phyloP scores from a whole-genome alignment of 495 filamentous ascomycete genomes.

The Penicillium riverlandense region DNA sequence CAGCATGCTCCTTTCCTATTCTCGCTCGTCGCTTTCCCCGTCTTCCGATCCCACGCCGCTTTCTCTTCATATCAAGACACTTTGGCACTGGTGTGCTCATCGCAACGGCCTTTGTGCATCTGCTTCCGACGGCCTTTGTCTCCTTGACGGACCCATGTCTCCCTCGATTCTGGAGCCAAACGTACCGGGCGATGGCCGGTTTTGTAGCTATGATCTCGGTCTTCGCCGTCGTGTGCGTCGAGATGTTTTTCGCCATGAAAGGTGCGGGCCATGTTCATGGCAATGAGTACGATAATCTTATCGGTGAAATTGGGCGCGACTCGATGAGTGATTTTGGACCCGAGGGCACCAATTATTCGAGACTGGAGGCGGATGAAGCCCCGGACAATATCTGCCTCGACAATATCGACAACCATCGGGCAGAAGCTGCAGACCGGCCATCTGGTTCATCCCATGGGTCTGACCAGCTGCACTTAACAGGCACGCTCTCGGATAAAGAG shows the following conservation, averaged over 20 bases:
- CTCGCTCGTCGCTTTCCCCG: constrained; percentile 43
- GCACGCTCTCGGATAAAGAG: constrained; percentile 7
- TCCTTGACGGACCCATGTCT: constrained; percentile 78
- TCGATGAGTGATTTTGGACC: constrained; percentile 12
- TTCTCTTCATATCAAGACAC: constrained; percentile 71
- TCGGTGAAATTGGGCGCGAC: constrained; percentile 22
- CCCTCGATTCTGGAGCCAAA: constrained; percentile 61
- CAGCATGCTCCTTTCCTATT: constrained; percentile 50
- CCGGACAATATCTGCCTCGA: constrained; percentile 19
- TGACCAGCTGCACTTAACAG: neutral
- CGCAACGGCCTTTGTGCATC: constrained; percentile 83
- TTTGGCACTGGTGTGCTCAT: constrained; percentile 84
- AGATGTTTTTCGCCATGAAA: constrained; percentile 65
- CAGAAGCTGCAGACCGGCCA: neutral
- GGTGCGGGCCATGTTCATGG: constrained; percentile 44
- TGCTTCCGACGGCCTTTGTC: constrained; percentile 73
- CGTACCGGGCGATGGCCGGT: constrained; percentile 70
- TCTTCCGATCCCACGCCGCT: constrained; percentile 41
- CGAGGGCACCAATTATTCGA: constrained; percentile 13
- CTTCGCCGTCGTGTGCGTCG: constrained; percentile 64
- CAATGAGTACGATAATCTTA: constrained; percentile 38
- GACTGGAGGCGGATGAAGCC: constrained; percentile 12
- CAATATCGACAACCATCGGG: constrained; percentile 8
- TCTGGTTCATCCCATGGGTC: constrained; percentile 10
- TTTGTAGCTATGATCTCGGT: constrained; percentile 73